Base-by-base conservation (phyloP, 805 yeast genomes). In the Saturnispora hagleri region DNA sequence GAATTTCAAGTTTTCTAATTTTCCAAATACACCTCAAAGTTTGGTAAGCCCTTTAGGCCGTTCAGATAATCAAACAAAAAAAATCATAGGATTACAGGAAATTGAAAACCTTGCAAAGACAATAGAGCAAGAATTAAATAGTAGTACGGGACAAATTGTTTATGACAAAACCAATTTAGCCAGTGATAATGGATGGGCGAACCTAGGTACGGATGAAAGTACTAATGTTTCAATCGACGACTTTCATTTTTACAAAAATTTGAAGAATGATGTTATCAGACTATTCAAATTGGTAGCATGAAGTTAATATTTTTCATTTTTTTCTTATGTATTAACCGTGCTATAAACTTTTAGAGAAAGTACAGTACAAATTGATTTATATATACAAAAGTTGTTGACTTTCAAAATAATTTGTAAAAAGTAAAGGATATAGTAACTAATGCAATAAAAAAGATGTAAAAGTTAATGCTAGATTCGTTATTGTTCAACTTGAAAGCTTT, bases 221-320 rank as follows among this genome's bases (percentile, higher is more conserved):
- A 36, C 47, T 2, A 51, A 48, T 22, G 41, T 46, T 17, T 53
- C 58, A 15, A 51, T 59, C 18, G 64, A 60, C 47, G 64, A 60
- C 52, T 60, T 60, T 48, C 63, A 60, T 51, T 60, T 57, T 42
- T 60, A 57, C 40, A 60, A 58, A 43, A 57, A 60, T 35, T 47
- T 60, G 40, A 60, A 60, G 38, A 51, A 52, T 35, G 64, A 60
- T 51, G 63, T 60, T 38, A 46, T 58, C 9, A 50, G 58, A 15
- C 43, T 60, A 20, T 60, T 58, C 36, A 57, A 50, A 26, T 26
- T 53, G n/a, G 49, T 53, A 4, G n/a, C 41, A 5, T 48, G 40
- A 17, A 20, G 2, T 3, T 26, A 13, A 13, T 33, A 10, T 12
- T 43, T 18, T 13, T 13, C 13, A 26, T 6, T 6, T 27, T 28